A percentile compares a stretch with the other conserved stretches of the same genome.
phyloP scores from a whole-genome alignment of 2,329 filamentous ascomycete genomes.

The Cytospora mali region DNA sequence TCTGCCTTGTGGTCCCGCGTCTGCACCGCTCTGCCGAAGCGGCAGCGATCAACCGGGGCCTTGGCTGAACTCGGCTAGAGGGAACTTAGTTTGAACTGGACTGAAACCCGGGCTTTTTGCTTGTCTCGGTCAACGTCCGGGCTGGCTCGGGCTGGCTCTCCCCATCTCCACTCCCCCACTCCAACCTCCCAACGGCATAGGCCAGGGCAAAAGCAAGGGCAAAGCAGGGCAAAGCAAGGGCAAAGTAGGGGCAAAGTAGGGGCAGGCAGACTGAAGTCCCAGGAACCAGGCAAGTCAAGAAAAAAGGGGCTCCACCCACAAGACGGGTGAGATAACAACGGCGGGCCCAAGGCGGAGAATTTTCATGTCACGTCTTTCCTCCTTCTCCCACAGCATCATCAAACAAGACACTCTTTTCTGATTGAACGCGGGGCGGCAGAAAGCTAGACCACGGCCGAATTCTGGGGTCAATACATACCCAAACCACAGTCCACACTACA shows the following conservation, averaged over 20 bases:
- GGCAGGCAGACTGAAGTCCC: too few relatives aligned
- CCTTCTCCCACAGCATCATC: constrained; percentile 7
- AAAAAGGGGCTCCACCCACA: neutral
- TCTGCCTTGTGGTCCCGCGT: neutral
- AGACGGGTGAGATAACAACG: constrained; percentile 24
- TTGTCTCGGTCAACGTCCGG: constrained; percentile 23
- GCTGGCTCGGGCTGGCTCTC: neutral
- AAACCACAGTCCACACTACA: constrained; percentile 3
- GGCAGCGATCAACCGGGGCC: constrained; percentile 8
- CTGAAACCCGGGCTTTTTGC: neutral
- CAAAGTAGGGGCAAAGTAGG: too few relatives aligned
- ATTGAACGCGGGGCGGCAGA: constrained; percentile 14
- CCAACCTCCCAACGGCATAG: too few relatives aligned
- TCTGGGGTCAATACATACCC: constrained; percentile 15
- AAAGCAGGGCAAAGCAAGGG: too few relatives aligned
- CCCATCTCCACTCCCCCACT: constrained; percentile 14
- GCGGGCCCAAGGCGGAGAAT: constrained; percentile 18
- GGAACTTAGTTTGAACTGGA: neutral
- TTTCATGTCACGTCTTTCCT: constrained; percentile 15
- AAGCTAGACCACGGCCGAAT: constrained; percentile 23
- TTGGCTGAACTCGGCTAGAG: constrained; percentile 7
- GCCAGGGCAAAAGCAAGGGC: too few relatives aligned
- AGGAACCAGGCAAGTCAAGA: too few relatives aligned
- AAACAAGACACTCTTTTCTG: neutral
- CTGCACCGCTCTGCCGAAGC: neutral